Conservation (phyloP, 148 eudicot species). For the Rheum nobile region DNA sequence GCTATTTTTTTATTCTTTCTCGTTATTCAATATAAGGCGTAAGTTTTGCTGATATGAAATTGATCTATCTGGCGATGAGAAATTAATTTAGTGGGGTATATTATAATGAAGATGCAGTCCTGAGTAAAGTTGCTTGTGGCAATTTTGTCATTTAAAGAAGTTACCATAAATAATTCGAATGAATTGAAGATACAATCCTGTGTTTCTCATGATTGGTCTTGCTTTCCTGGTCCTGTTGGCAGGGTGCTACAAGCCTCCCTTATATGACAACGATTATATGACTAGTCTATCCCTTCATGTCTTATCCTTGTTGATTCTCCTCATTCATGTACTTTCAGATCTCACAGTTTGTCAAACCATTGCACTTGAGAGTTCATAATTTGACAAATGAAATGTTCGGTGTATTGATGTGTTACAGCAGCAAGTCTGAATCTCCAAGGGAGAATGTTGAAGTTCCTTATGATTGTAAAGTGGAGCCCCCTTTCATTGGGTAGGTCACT, state of each 20-base stretch:
- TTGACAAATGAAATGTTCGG: neutral
- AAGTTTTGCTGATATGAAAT: neutral
- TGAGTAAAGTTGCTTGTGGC: neutral
- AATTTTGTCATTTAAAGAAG: neutral
- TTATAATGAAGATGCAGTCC: neutral
- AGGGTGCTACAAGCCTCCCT: neutral
- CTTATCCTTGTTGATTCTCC: neutral
- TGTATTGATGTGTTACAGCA: constrained; percentile 11
- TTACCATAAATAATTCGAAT: too few species aligned
- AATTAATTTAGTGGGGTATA: neutral
- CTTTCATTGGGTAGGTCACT: constrained; percentile 52
- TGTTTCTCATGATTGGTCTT: neutral
- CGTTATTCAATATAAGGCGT: neutral
- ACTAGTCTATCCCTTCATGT: neutral
- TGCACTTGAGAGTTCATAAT: neutral
- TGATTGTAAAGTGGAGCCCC: constrained; percentile 66
- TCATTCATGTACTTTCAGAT: neutral
- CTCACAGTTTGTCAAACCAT: neutral
- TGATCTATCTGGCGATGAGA: neutral
- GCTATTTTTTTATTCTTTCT: neutral
- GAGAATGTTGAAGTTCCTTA: constrained; percentile 28
- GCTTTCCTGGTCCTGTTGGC: neutral
- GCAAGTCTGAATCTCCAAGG: constrained; percentile 25
- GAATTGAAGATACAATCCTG: too few species aligned
- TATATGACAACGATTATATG: neutral